Conservation (phyloP, 768 basidiomycete genomes). For the Russula sp. region DNA sequence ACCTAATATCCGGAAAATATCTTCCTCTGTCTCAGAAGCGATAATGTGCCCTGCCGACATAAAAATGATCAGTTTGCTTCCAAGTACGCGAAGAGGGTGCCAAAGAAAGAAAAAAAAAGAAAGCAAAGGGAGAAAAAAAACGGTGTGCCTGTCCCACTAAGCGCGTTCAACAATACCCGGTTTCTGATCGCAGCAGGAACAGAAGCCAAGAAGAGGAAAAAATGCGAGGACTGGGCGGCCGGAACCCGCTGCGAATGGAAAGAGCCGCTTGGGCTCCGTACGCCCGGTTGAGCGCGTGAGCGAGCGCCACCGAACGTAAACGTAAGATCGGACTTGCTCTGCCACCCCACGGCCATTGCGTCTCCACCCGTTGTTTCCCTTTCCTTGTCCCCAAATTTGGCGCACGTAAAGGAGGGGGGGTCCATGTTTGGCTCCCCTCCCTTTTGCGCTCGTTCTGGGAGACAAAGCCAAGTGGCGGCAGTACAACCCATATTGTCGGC, state of each 20-base stretch:
- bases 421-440: not conserved
- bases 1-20: conserved; percentile 74
- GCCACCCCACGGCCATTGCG: not conserved
- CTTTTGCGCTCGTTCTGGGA: not conserved
- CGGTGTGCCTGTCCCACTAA: conserved; percentile 10
- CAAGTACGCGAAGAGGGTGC: not conserved
- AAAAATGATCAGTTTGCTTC: not conserved
- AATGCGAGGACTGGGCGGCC: conserved; percentile 11
- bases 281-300: not conserved
- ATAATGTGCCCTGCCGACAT: conserved; percentile 48
- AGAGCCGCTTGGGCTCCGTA: conserved; percentile 3
- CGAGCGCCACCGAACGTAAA: conserved; percentile 1
- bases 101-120: not conserved
- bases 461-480: not conserved
- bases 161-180: conserved; percentile 10
- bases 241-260: conserved; percentile 9
- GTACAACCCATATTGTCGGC: not conserved
- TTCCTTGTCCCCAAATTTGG: conserved; percentile 1
- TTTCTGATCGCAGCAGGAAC: conserved; percentile 18
- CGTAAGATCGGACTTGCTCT: conserved; percentile 5
- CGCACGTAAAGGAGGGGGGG: not conserved
- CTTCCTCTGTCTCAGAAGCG: conserved; percentile 78
- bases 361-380: not conserved
- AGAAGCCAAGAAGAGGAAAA: conserved; percentile 5
- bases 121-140: not conserved